Evolutionary conservation across 108 stramenopile species (phyloP).

Genomic region (Cyclotella distinguenda): DNA sequence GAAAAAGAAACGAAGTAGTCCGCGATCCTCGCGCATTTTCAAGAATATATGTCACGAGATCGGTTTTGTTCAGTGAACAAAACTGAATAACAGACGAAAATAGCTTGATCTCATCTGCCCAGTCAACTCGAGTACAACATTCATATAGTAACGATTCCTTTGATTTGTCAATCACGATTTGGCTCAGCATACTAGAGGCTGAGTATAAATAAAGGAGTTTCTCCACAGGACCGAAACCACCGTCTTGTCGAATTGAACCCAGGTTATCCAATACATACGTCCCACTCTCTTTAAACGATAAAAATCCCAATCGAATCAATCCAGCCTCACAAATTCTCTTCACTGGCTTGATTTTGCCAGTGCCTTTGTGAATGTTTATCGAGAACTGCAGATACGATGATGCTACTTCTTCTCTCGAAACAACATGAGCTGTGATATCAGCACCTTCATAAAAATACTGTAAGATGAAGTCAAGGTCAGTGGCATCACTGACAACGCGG

Average conservation of each 20-base stretch:
- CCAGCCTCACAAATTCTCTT: constrained; percentile 22
- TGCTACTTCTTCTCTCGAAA: constrained; percentile 25
- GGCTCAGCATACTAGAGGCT: constrained; percentile 20
- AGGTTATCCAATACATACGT: background rate
- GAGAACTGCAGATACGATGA: constrained; percentile 52
- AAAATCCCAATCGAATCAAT: constrained; percentile 31
- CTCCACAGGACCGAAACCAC: background rate
- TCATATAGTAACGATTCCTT: constrained; percentile 5
- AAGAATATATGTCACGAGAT: constrained; percentile 22
- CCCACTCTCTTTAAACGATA: constrained; percentile 10
- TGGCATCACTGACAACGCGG: constrained; percentile 26
- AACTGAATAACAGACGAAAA: constrained; percentile 29
- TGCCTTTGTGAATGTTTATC: constrained; percentile 26
- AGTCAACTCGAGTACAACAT: no score
- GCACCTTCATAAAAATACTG: background rate
- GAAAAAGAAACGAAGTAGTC: constrained; percentile 13
- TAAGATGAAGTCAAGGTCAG: constrained; percentile 22
- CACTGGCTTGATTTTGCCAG: constrained; percentile 13
- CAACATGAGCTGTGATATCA: background rate
- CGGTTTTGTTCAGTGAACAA: constrained; percentile 28
- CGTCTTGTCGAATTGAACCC: background rate
- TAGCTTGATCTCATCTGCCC: constrained; percentile 6
- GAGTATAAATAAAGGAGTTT: constrained; percentile 39
- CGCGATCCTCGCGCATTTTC: constrained; percentile 2
- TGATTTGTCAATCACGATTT: constrained; percentile 23